Evolutionary conservation across 148 eudicot genomes (phyloP).

Genomic region (Persicaria tinctoria): DNA sequence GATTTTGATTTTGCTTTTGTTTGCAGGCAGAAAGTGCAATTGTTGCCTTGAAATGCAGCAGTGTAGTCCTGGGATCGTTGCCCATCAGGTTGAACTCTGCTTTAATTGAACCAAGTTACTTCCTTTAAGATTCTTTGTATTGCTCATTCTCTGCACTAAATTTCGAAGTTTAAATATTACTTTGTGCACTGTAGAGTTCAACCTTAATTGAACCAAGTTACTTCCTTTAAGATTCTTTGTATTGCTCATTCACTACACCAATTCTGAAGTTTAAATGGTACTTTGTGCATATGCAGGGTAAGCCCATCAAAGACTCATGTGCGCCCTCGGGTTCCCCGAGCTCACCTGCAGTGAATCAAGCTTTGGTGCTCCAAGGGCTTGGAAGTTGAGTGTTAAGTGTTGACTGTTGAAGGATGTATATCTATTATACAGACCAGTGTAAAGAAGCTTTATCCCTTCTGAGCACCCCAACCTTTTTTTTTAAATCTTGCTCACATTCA

Average conservation of each 20-base stretch:
- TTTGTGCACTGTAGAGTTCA: not conserved
- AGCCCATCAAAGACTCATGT: slow-evolving; percentile 18
- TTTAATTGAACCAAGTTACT: not conserved
- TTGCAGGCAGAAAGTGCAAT: slow-evolving; percentile 76
- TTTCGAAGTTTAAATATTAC: not conserved
- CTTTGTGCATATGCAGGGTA: slow-evolving; percentile 5
- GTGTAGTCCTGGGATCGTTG: slow-evolving; percentile 48
- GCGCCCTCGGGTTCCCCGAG: slow-evolving; percentile 14
- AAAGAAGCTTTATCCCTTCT: no score
- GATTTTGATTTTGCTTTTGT: not conserved
- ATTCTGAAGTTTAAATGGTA: not conserved
- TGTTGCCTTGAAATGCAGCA: slow-evolving; percentile 64
- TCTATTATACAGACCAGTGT: slow-evolving; percentile 7
- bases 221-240: not conserved
- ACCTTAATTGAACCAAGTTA: not conserved
- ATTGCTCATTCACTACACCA: not conserved
- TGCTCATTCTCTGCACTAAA: not conserved
- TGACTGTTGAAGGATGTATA: slow-evolving; percentile 2
- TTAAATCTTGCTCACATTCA: no score
- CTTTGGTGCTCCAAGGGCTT: slow-evolving; percentile 16
- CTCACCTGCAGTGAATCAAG: slow-evolving; percentile 23
- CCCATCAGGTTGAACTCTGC: slow-evolving; percentile 42
- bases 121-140: not conserved
- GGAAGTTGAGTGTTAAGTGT: not conserved
- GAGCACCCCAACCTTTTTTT: no score